Percentiles rank a stretch among this genome's conserved stretches.
Conservation (phyloP, 2,329 filamentous ascomycete genomes). For the Fusarium fracticaudum region DNA sequence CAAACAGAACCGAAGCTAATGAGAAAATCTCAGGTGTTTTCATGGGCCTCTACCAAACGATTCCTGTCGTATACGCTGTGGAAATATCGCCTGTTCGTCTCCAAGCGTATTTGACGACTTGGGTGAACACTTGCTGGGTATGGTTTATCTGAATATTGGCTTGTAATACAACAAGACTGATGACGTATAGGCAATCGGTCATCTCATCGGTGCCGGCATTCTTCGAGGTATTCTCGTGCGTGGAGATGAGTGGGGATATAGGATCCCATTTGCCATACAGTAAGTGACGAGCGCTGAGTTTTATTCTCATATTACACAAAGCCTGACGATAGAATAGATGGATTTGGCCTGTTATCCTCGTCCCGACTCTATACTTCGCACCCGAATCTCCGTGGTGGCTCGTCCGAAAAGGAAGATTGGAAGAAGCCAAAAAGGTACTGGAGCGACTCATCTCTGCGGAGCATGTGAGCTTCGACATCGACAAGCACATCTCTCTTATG, state of each 20-base stretch:
- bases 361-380: background rate
- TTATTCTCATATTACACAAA: accelerated
- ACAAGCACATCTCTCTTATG: background rate
- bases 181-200: background rate
- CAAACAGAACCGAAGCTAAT: no score
- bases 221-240: background rate
- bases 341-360: background rate
- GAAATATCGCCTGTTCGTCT: background rate
- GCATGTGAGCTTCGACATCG: background rate
- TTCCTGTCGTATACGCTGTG: background rate
- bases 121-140: background rate
- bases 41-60: background rate
- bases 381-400: background rate
- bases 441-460: background rate
- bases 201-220: background rate
- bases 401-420: background rate
- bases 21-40: background rate
- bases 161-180: background rate
- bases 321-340: background rate
- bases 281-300: background rate
- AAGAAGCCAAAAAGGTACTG: background rate
- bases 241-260: background rate
- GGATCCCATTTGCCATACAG: background rate
- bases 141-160: background rate
- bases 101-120: background rate